A percentile compares a stretch with the other conserved stretches of the same genome.
Conservation (phyloP, 1,139 yeast genomes). For the Taiozyma sp. region DNA sequence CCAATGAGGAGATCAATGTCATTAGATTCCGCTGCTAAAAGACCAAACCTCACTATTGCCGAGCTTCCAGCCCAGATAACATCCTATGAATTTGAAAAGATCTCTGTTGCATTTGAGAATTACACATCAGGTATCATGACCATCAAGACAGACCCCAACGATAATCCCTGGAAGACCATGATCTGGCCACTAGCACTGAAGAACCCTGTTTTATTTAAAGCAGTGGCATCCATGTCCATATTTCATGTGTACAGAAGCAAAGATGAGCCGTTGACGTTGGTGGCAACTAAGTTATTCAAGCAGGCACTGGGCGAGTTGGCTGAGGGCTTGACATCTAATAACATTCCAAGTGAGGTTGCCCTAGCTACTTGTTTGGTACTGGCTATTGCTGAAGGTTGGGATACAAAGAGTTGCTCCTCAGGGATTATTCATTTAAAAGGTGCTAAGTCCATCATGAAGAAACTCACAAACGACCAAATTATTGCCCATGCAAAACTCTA, state of each 20-base stretch:
- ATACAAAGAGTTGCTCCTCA: slow-evolving; percentile 49
- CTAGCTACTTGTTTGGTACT: slow-evolving; percentile 57
- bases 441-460: slow-evolving; percentile 56
- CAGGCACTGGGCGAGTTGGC: slow-evolving; percentile 54
- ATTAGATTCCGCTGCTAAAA: neutral
- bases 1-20: slow-evolving; percentile 5
- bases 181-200: slow-evolving; percentile 49
- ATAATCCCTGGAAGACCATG: slow-evolving; percentile 63
- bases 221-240: slow-evolving; percentile 60
- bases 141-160: slow-evolving; percentile 55
- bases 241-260: slow-evolving; percentile 42
- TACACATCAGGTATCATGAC: slow-evolving; percentile 61
- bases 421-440: slow-evolving; percentile 67
- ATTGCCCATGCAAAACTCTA: slow-evolving; percentile 15
- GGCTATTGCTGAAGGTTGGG: slow-evolving; percentile 67
- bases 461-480: slow-evolving; percentile 17
- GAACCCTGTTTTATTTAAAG: slow-evolving; percentile 52
- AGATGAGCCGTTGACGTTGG: slow-evolving; percentile 37
- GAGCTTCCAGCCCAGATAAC: neutral
- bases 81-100: slow-evolving; percentile 18
- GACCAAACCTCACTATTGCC: neutral
- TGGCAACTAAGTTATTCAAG: slow-evolving; percentile 55
- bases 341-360: slow-evolving; percentile 60
- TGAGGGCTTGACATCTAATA: slow-evolving; percentile 42
- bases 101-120: slow-evolving; percentile 34